Evolutionary conservation across 441 rosid species (phyloP).

Genomic region (Gossypium davidsonii): DNA sequence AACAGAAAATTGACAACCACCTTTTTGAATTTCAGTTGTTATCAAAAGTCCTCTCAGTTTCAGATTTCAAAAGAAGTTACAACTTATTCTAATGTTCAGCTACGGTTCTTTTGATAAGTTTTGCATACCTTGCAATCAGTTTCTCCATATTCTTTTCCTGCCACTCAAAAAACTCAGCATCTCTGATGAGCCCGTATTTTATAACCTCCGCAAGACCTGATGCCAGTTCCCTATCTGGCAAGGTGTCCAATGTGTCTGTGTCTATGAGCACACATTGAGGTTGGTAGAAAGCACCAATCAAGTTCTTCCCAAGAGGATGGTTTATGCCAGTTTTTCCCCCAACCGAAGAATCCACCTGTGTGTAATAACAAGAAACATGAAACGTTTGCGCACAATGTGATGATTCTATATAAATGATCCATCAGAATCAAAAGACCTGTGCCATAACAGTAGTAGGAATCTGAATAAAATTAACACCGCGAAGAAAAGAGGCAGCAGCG

Average conservation of each 20-base stretch:
- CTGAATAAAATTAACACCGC: slow-evolving; percentile 95
- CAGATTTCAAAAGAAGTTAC: background rate
- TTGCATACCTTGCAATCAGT: slow-evolving; percentile 71
- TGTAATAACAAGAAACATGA: background rate
- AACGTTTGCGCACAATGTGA: background rate
- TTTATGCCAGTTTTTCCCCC: slow-evolving; percentile 98
- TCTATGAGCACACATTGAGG: slow-evolving; percentile 91
- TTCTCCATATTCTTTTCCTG: slow-evolving; percentile 78
- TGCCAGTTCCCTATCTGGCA: slow-evolving; percentile 89
- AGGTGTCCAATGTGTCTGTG: slow-evolving; percentile 77
- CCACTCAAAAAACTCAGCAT: slow-evolving; percentile 90
- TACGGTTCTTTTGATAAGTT: background rate
- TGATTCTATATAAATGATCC: background rate
- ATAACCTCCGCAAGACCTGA: slow-evolving; percentile 91
- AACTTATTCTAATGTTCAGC: background rate
- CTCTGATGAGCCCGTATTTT: slow-evolving; percentile 91
- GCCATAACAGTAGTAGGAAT: slow-evolving; percentile 98
- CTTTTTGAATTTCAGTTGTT: background rate
- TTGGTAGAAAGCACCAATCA: slow-evolving; percentile 98
- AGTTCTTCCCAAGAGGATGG: slow-evolving; percentile 85
- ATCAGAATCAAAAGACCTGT: slow-evolving; percentile 44
- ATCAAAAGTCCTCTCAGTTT: slow-evolving; percentile 3
- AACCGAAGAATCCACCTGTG: slow-evolving; percentile 92
- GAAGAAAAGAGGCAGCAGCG: slow-evolving; percentile 90
- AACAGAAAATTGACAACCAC: background rate